Evolutionary conservation across 805 yeast species (phyloP).

Genomic region (Priceomyces carsonii): DNA sequence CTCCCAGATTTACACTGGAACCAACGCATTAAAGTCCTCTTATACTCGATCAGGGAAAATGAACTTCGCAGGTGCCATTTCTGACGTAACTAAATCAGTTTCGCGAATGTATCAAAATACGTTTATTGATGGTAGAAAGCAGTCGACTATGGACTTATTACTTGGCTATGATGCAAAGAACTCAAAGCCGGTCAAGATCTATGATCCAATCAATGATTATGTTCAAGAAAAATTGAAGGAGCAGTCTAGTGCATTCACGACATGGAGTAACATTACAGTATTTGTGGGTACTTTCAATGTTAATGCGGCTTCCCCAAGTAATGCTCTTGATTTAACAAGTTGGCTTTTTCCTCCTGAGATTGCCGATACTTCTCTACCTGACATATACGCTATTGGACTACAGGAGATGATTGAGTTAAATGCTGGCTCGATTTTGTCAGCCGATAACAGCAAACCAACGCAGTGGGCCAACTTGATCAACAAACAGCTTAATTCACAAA

Average conservation of each 20-base stretch:
- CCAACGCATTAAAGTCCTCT: constrained; percentile 75
- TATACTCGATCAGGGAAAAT: constrained; percentile 93
- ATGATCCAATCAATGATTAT: constrained; percentile 86
- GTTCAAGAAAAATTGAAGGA: constrained; percentile 66
- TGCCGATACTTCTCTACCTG: constrained; percentile 50
- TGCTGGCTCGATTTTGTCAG: constrained; percentile 85
- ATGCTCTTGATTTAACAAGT: constrained; percentile 56
- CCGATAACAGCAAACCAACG: constrained; percentile 74
- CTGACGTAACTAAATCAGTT: constrained; percentile 95
- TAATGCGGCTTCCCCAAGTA: constrained; percentile 61
- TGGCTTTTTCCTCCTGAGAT: constrained; percentile 83
- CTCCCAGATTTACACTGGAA: constrained; percentile 61
- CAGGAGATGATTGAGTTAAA: constrained; percentile 94
- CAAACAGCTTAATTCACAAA: constrained; percentile 54
- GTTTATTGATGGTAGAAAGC: constrained; percentile 89
- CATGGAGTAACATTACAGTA: constrained; percentile 57
- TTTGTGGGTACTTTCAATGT: constrained; percentile 87
- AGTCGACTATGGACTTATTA: constrained; percentile 82
- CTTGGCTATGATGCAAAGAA: constrained; percentile 74
- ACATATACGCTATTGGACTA: constrained; percentile 83
- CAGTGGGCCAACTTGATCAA: constrained; percentile 77
- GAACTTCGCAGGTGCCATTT: constrained; percentile 95
- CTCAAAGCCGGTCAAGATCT: constrained; percentile 69
- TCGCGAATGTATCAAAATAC: constrained; percentile 94
- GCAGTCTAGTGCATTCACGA: constrained; percentile 54